phyloP scores from a whole-genome alignment of 306 rosid genomes.

The Delonix regia region DNA sequence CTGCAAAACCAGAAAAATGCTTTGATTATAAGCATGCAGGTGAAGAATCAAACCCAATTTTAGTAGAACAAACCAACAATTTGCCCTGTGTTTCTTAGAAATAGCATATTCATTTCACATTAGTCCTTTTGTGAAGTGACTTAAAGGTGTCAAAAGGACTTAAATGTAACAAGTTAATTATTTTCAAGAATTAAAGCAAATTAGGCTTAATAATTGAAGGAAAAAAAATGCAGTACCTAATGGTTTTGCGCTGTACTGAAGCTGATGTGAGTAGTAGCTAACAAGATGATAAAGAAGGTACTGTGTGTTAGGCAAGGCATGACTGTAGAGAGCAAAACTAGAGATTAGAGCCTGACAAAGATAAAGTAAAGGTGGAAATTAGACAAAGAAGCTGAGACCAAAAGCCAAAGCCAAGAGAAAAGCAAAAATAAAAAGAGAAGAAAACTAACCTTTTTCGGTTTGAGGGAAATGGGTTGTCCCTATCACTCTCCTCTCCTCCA shows the following conservation, averaged over 20 bases:
- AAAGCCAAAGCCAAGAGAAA: slow-evolving; percentile 68
- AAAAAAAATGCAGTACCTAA: slow-evolving; percentile 42
- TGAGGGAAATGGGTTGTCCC: slow-evolving; percentile 86
- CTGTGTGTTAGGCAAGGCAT: slow-evolving; percentile 53
- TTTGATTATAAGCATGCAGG: slow-evolving; percentile 25
- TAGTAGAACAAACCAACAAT: no score
- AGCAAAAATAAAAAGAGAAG: slow-evolving; percentile 46
- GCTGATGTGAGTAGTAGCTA: slow-evolving; percentile 47
- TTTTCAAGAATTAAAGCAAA: neutral
- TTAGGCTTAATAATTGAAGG: neutral
- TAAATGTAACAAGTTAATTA: no score
- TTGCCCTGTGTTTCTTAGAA: no score
- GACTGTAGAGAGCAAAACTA: slow-evolving; percentile 52
- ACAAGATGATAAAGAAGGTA: slow-evolving; percentile 59
- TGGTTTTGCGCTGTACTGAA: slow-evolving; percentile 47
- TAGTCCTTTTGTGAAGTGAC: no score
- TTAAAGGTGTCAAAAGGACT: no score
- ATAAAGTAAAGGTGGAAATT: slow-evolving; percentile 49
- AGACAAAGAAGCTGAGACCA: slow-evolving; percentile 59
- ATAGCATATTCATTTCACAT: no score
- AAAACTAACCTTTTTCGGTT: slow-evolving; percentile 84
- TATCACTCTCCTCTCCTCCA: slow-evolving; percentile 49
- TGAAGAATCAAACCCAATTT: neutral
- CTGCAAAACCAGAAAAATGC: slow-evolving; percentile 49
- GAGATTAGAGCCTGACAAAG: slow-evolving; percentile 64